phyloP scores from a whole-genome alignment of 208 protist genomes.

The Trypanosoma boissoni region DNA sequence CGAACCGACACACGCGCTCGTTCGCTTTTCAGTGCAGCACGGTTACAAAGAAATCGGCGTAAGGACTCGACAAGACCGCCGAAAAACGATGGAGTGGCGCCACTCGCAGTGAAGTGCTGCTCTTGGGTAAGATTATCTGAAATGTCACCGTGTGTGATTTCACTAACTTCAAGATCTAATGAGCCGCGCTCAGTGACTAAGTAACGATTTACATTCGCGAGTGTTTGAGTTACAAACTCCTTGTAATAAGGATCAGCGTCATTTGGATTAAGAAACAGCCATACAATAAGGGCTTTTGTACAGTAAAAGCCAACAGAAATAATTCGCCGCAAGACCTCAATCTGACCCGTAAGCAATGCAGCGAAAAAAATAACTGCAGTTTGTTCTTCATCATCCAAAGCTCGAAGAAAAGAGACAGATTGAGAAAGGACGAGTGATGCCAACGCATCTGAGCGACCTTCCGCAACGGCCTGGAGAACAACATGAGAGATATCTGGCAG shows the following conservation, averaged over 20 bases:
- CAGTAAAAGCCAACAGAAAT: constrained; percentile 65
- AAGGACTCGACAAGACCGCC: constrained; percentile 15
- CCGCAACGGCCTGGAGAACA: constrained; percentile 53
- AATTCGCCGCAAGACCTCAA: constrained; percentile 52
- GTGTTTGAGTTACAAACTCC: constrained; percentile 12
- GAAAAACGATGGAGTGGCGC: background rate
- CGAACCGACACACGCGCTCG: too few relatives aligned
- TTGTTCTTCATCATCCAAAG: constrained; percentile 26
- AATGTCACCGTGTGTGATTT: background rate
- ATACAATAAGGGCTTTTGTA: constrained; percentile 52
- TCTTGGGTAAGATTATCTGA: constrained; percentile 9
- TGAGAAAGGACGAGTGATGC: constrained; percentile 55
- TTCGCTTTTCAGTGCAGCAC: constrained; percentile 2
- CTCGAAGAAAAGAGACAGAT: constrained; percentile 63
- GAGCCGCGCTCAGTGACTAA: background rate
- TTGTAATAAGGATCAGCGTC: constrained; percentile 12
- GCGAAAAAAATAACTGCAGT: constrained; percentile 53
- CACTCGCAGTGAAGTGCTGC: background rate
- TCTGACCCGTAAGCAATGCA: constrained; percentile 57
- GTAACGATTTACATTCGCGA: constrained; percentile 11
- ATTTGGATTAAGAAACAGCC: constrained; percentile 56
- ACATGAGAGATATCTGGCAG: constrained; percentile 77
- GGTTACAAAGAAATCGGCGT: constrained; percentile 16
- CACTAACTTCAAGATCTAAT: background rate
- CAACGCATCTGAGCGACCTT: constrained; percentile 56